Conservation (phyloP, 148 eudicot genomes). For the Suaeda aralocaspica region DNA sequence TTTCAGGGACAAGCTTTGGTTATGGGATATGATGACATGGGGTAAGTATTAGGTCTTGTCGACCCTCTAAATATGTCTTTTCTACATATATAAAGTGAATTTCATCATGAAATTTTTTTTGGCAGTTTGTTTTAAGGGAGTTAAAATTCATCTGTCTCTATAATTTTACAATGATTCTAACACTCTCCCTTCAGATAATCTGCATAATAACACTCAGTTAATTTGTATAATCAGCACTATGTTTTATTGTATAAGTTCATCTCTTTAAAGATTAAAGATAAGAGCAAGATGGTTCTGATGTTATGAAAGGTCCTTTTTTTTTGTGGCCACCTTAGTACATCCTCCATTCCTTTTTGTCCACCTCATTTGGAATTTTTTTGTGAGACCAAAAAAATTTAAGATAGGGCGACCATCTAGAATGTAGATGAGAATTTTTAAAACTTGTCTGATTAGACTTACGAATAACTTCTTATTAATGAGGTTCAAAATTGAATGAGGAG, state of each 20-base stretch:
- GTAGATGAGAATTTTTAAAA: no score
- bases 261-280: background rate
- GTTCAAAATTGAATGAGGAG: background rate
- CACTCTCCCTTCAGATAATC: background rate
- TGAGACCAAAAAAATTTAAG: background rate
- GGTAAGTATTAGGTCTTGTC: conserved; percentile 41
- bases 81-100: background rate
- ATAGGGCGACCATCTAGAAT: no score
- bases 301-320: background rate
- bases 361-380: no score
- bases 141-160: background rate
- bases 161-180: background rate
- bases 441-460: background rate
- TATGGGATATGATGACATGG: conserved; percentile 99
- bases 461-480: background rate
- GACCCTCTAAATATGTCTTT: conserved; percentile 4
- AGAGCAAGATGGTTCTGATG: background rate
- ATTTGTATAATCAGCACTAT: background rate
- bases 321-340: background rate
- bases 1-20: conserved; percentile 93
- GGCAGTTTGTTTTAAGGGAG: no score
- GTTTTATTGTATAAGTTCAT: background rate
- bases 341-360: no score
- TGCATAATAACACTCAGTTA: background rate
- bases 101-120: background rate